Conservation (phyloP, 176 grass and related monocot genomes). For the Phyllostachys edulis region DNA sequence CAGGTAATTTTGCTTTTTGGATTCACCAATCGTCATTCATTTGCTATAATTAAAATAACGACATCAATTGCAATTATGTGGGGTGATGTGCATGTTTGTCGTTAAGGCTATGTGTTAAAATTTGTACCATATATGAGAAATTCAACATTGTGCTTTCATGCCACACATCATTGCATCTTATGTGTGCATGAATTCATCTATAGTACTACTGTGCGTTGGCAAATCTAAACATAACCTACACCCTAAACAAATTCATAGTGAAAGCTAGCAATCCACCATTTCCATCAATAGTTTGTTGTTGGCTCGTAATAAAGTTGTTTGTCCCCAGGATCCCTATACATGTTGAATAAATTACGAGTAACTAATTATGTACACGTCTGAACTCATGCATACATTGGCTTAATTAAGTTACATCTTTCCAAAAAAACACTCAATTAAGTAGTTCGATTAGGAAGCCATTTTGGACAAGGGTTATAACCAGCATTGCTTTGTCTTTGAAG, state of each 20-base stretch:
- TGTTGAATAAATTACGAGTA: not conserved
- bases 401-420: not conserved
- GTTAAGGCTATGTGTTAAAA: constrained; percentile 15
- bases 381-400: not conserved
- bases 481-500: not conserved
- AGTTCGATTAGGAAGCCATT: not conserved
- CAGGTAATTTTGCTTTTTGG: constrained; percentile 36
- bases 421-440: not conserved
- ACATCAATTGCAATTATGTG: constrained; percentile 36
- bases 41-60: not conserved
- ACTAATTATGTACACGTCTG: not conserved
- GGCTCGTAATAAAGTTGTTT: not conserved
- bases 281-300: not conserved
- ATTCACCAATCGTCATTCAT: constrained; percentile 22
- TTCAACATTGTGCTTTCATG: constrained; percentile 20
- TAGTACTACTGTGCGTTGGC: not conserved
- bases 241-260: not conserved
- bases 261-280: not conserved
- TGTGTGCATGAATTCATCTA: not conserved
- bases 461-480: not conserved
- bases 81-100: constrained; percentile 43
- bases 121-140: constrained; percentile 35
- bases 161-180: not conserved
- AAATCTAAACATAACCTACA: not conserved
- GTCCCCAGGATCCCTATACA: not conserved